Evolutionary conservation across 352 stramenopile genomes (phyloP), one percentile per base, ranked within the genome.

Genomic region (Phytopythium vexans): DNA sequence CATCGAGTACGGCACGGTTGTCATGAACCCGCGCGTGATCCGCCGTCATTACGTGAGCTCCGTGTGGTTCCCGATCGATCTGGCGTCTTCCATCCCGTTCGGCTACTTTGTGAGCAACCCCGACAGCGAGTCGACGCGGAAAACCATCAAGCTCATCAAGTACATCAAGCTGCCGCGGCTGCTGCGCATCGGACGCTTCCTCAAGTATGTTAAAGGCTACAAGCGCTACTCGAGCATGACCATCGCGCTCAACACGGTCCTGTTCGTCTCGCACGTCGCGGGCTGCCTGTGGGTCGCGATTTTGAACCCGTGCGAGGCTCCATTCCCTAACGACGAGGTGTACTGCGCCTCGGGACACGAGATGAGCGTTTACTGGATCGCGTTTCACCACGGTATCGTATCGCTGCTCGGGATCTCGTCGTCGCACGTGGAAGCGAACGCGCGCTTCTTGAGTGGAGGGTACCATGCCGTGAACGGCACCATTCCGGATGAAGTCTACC

Each of bases 121-220:
- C 2, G 62, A 65, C 52, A 60, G 46, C 6, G 58, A 72, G 31
- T 76, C 74, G 9, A 88, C 74, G 3, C 77, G 77, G 11, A 85
- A 88, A 51, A 82, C 72, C n/a, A 72, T 88, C 60, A 88, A 88
- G 53, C 75, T 85, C 62, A 79, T 88, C 48, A 88, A 86, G 65
- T 88, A 88, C 55, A 68, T 88, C 35, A 88, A 88, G 43, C 56
- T 88, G 14, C 77, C 77, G 1, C 64, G 73, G 1, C 49, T 88
- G 12, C 62, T 88, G 21, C 77, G 77, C 5, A 70, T 88, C 33
- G 77, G 77, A 1, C 74, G 77, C 3, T 73, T 86, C 50, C 52
- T 83, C 58, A 88, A 73, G 51, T 79, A 78, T 49, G 54, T 88
- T 2, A 66, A 74, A n/a, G 54, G 61, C 31, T 88, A 88, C 61